A percentile compares a stretch with the other conserved stretches of the same genome.
Conservation (phyloP, 495 filamentous ascomycete species). For the Bombardia bombarda region DNA sequence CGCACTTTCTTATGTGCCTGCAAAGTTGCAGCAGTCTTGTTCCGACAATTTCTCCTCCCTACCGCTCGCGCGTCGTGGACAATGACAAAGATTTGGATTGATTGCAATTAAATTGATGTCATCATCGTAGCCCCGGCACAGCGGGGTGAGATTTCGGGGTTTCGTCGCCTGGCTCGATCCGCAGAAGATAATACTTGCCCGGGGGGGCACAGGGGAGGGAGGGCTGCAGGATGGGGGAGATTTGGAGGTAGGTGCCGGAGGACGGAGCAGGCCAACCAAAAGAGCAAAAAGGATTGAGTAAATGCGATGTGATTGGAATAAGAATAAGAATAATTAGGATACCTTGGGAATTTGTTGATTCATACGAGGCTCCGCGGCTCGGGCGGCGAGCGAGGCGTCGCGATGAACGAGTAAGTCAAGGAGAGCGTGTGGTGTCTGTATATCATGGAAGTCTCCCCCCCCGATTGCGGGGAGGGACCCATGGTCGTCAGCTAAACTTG, state of each 20-base stretch:
- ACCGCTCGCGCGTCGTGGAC: not conserved
- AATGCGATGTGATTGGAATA: not conserved
- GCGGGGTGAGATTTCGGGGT: slow-evolving; percentile 5
- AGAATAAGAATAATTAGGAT: slow-evolving; percentile 9
- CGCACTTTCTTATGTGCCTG: not conserved
- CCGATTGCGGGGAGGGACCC: not conserved
- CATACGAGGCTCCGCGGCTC: slow-evolving; percentile 37
- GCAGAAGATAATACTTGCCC: no score
- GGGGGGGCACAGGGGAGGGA: slow-evolving; percentile 1
- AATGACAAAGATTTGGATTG: slow-evolving; percentile 15
- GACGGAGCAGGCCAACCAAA: not conserved
- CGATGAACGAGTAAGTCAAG: slow-evolving; percentile 11
- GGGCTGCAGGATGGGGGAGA: not conserved
- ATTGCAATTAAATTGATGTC: slow-evolving; percentile 23
- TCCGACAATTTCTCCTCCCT: not conserved
- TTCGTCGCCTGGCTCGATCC: slow-evolving; percentile 4
- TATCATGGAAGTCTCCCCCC: slow-evolving; percentile 1
- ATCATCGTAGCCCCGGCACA: slow-evolving; percentile 15
- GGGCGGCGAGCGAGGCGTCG: slow-evolving; percentile 29
- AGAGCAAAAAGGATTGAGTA: slow-evolving; percentile 4
- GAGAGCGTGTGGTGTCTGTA: slow-evolving; percentile 17
- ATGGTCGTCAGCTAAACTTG: slow-evolving; percentile 12
- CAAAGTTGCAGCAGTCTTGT: not conserved
- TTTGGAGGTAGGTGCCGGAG: no score
- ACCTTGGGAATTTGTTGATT: slow-evolving; percentile 45